Percentiles rank a stretch among this genome's conserved stretches.
Conservation (phyloP, 2,329 filamentous ascomycete species). For the Pestalotiopsis sp. region DNA sequence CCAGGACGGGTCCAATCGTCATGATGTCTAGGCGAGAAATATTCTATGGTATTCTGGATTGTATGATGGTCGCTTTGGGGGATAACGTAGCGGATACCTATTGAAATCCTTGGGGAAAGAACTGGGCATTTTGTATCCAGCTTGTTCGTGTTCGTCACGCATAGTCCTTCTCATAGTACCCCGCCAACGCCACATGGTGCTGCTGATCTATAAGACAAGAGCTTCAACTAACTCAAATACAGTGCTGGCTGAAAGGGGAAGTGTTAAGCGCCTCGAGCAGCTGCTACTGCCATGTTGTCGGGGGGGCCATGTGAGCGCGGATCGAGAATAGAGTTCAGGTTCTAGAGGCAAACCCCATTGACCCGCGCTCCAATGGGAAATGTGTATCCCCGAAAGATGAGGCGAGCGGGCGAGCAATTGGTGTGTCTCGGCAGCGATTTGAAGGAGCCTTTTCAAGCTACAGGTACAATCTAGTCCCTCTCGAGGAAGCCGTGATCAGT, state of each 20-base stretch:
- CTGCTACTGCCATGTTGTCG: background rate
- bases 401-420: background rate
- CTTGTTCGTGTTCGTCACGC: background rate
- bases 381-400: background rate
- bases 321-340: background rate
- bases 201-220: background rate
- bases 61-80: background rate
- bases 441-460: background rate
- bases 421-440: background rate
- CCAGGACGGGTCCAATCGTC: constrained; percentile 5
- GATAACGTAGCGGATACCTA: background rate
- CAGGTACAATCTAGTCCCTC: background rate
- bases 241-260: background rate
- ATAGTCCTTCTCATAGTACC: background rate
- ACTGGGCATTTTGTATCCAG: background rate
- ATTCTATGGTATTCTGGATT: background rate
- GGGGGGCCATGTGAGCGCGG: background rate
- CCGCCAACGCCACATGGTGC: background rate
- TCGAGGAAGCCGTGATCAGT: background rate
- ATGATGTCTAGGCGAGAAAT: background rate
- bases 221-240: constrained; percentile 1
- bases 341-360: background rate
- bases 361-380: background rate
- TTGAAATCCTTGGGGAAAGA: background rate
- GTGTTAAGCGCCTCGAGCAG: background rate